Evolutionary conservation across 306 rosid species (phyloP), one percentile per base, ranked within the genome.

Genomic region (Trichosanthes truncata): DNA sequence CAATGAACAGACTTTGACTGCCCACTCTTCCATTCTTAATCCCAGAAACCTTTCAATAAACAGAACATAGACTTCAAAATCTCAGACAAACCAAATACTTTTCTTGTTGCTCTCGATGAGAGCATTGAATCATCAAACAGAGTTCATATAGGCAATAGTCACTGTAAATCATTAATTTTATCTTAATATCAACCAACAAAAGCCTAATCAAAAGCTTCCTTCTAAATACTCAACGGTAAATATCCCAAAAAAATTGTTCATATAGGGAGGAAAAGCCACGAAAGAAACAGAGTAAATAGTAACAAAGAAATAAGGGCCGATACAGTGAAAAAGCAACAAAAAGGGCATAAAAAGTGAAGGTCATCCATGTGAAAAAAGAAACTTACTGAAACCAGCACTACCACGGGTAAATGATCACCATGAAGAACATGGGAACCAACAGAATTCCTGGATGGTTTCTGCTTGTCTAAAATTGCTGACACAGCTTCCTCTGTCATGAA

Each of bases 121-220:
- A 73, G 77, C 25, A 73, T 7, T 74, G 6, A 31, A 74, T 38
- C 23, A 60, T 5, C 49, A n/a, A 40, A 78, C 57, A 74, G 45
- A 71, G 38, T 36, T 74, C 62, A 31, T 49, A 51, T 29, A 1
- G 40, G 45, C 17, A 26, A 74, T 48, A 46, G 1, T 9, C 55
- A 10, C 21, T 45, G 29, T 55, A 69, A 8, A 41, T 69, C 25
- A 9, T 29, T 46, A 25, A 48, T 13, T 45, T 25, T 25, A 7
- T 41, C 20, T 21, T 12, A 72, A 72, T 48, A 14, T 43, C 36
- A 73, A 49, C 46, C 61, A 74, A 74, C 40, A 59, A 41, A 77
- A 77, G 23, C 55, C 53, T 83, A 78, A 76, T 83, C 86, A 82
- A 15, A 49, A 56, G 85, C 87, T 69, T 74, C 61, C 20, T 49